Evolutionary conservation across 768 basidiomycete species (phyloP).

Genomic region (Termitomyces sp.): DNA sequence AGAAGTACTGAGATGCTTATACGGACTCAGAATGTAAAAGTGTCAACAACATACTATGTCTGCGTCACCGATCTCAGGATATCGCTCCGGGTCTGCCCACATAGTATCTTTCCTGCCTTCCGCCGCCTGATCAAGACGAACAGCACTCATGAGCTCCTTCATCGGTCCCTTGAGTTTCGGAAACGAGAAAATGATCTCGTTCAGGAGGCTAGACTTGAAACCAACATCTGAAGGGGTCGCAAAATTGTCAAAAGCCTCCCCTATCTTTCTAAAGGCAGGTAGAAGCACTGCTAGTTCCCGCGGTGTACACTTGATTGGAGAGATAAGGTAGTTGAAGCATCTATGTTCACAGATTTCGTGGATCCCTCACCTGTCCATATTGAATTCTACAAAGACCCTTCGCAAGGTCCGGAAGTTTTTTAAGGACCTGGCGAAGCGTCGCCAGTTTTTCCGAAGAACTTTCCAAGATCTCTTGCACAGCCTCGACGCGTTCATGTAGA

Average conservation of each 20-base stretch:
- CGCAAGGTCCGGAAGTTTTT: conserved; percentile 80
- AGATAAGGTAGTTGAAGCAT: neutral
- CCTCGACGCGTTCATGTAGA: conserved; percentile 74
- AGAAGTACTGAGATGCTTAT: conserved; percentile 1
- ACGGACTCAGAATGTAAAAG: neutral
- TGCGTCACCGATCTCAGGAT: conserved; percentile 52
- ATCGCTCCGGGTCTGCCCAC: conserved; percentile 54
- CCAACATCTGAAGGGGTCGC: conserved; percentile 42
- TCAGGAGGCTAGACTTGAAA: conserved; percentile 65
- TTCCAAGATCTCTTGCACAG: conserved; percentile 76
- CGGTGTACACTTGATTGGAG: conserved; percentile 64
- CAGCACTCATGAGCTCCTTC: conserved; percentile 45
- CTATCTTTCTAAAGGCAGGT: conserved; percentile 71
- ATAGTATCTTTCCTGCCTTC: conserved; percentile 66
- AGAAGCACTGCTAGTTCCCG: conserved; percentile 77
- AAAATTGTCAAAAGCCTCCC: conserved; percentile 52
- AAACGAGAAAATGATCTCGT: conserved; percentile 63
- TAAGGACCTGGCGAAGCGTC: conserved; percentile 66
- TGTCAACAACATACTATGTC: conserved; percentile 45
- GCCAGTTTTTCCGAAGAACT: conserved; percentile 61
- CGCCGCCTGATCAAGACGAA: conserved; percentile 61
- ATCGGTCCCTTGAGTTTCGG: conserved; percentile 61
- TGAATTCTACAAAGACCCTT: conserved; percentile 86
- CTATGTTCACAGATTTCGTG: neutral
- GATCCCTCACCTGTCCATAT: conserved; percentile 71